Conservation (phyloP, 495 filamentous ascomycete species). For the Aspergillus affinis region DNA sequence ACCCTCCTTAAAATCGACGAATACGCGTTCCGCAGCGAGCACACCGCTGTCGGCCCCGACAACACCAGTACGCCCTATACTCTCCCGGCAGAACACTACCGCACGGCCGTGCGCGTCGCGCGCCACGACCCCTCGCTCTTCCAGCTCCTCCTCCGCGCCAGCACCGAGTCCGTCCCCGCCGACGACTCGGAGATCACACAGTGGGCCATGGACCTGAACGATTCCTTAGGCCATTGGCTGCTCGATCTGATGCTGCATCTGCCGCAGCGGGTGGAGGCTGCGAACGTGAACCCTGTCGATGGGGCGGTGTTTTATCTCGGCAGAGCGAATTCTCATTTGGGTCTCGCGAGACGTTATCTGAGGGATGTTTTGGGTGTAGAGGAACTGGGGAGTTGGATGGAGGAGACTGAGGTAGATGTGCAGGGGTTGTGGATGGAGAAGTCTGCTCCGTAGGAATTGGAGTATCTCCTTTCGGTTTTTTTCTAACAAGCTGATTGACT, state of each 20-base stretch:
- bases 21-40: slow-evolving; percentile 26
- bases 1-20: slow-evolving; percentile 45
- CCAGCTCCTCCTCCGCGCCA: slow-evolving; percentile 36
- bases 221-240: slow-evolving; percentile 35
- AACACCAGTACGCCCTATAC: slow-evolving; percentile 17
- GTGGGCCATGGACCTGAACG: slow-evolving; percentile 34
- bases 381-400: slow-evolving; percentile 25
- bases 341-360: slow-evolving; percentile 28
- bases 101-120: slow-evolving; percentile 25
- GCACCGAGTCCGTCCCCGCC: slow-evolving; percentile 40
- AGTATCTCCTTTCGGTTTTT: too few species aligned
- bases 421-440: neutral
- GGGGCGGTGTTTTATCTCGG: slow-evolving; percentile 32
- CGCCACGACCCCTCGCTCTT: slow-evolving; percentile 30
- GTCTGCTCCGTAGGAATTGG: neutral
- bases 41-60: neutral
- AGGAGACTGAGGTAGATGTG: slow-evolving; percentile 22
- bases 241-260: slow-evolving; percentile 36
- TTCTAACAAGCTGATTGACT: too few species aligned
- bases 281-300: slow-evolving; percentile 4
- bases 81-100: slow-evolving; percentile 32
- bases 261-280: slow-evolving; percentile 26
- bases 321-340: slow-evolving; percentile 21
- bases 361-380: slow-evolving; percentile 28
- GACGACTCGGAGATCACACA: slow-evolving; percentile 34